Conservation (phyloP, 2,329 filamentous ascomycete genomes). For the Incumbomyces lentus region DNA sequence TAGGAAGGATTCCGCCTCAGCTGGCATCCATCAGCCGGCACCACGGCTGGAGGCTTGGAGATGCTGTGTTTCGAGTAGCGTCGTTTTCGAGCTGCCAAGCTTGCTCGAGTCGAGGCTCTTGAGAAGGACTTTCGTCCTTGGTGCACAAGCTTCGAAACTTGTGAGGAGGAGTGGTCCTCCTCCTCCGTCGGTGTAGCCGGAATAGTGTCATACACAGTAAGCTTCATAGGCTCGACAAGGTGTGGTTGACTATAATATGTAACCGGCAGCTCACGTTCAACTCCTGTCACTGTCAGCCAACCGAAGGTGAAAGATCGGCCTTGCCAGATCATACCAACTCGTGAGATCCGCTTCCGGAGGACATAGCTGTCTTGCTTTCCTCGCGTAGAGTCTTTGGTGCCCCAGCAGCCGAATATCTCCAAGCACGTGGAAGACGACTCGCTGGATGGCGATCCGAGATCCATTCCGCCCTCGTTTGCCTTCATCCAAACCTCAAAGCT, state of each 20-base stretch:
- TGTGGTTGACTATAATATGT: constrained; percentile 33
- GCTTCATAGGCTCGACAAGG: constrained; percentile 37
- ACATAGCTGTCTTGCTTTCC: constrained; percentile 2
- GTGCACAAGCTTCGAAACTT: constrained; percentile 27
- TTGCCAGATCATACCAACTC: constrained; percentile 1
- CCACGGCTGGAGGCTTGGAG: constrained; percentile 26
- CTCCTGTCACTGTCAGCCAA: constrained; percentile 21
- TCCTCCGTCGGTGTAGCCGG: constrained; percentile 25
- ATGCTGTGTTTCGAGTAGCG: constrained; percentile 28
- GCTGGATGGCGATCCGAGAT: background rate
- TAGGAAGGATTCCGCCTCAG: constrained; percentile 22
- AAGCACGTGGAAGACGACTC: background rate
- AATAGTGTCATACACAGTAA: constrained; percentile 32
- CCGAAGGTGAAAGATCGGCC: background rate
- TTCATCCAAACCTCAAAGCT: background rate
- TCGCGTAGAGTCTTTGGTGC: background rate
- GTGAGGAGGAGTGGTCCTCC: constrained; percentile 25
- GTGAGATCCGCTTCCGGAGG: background rate
- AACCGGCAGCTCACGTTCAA: constrained; percentile 35
- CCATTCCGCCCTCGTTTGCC: background rate
- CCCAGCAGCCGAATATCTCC: constrained; percentile 1
- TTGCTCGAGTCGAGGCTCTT: constrained; percentile 32
- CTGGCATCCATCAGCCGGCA: constrained; percentile 10
- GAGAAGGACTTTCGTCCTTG: constrained; percentile 30
- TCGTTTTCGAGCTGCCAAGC: constrained; percentile 29